phyloP scores from a whole-genome alignment of 2,329 filamentous ascomycete species.

The Cryphonectria parasitica region DNA sequence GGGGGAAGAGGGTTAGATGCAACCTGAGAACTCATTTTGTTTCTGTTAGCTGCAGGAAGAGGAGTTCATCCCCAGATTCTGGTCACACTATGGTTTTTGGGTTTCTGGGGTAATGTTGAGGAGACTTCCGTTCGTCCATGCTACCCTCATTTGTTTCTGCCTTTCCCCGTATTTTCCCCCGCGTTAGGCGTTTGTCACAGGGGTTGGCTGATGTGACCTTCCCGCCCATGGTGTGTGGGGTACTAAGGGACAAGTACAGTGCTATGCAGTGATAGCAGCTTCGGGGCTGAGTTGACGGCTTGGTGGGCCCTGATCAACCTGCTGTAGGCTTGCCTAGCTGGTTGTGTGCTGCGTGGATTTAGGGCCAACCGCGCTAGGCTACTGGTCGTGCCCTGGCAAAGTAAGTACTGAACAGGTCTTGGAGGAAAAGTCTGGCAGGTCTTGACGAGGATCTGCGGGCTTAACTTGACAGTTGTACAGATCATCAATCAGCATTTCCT shows the following conservation, averaged over 20 bases:
- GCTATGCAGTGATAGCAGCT: background rate
- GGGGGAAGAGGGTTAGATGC: background rate
- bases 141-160: background rate
- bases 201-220: background rate
- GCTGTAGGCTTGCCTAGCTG: background rate
- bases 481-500: background rate
- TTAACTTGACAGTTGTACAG: background rate
- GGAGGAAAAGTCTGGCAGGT: background rate
- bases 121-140: slow-evolving; percentile 23
- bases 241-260: background rate
- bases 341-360: background rate
- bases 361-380: slow-evolving; percentile 1
- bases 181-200: background rate
- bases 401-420: background rate
- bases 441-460: background rate
- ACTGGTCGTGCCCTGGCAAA: background rate
- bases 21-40: background rate
- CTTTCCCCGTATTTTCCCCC: background rate
- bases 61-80: background rate
- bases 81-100: background rate
- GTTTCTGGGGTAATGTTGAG: background rate
- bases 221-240: slow-evolving; percentile 16
- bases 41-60: background rate
- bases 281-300: background rate
- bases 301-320: background rate